These are phyloP conservation scores for Trichoderma koningiopsis DNA, from an alignment of 2,329 filamentous ascomycete species.

Conservation along the genomic window DNA sequence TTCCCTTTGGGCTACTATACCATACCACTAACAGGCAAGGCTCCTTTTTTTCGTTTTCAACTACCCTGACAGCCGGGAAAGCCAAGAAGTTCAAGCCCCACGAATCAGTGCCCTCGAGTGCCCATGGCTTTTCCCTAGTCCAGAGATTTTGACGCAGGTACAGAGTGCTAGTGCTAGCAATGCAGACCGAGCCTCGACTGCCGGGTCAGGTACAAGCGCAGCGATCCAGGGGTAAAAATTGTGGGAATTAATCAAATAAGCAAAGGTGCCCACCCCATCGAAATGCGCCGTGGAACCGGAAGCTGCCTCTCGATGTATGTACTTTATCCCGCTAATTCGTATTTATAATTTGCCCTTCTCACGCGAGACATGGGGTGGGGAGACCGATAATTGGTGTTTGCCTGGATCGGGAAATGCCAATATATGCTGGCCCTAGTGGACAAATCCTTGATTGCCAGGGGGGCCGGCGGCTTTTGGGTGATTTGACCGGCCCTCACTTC, in stretches of 20 bases:
- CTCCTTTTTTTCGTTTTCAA: not conserved
- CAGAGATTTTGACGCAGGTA: slow-evolving; percentile 23
- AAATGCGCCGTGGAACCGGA: not conserved
- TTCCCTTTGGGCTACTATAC: not conserved
- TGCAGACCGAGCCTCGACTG: slow-evolving; percentile 17
- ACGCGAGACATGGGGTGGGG: slow-evolving; percentile 23
- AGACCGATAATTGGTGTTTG: slow-evolving; percentile 17
- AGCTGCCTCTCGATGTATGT: not conserved
- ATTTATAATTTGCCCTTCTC: slow-evolving; percentile 27
- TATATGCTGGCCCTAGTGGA: slow-evolving; percentile 7
- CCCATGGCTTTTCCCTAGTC: not conserved
- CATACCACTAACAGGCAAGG: slow-evolving; percentile 1
- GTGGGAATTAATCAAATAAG: slow-evolving; percentile 25
- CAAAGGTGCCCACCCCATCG: not conserved
- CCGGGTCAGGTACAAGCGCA: slow-evolving; percentile 17
- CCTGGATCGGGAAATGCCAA: slow-evolving; percentile 23
- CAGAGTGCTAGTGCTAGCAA: slow-evolving; percentile 15
- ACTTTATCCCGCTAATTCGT: slow-evolving; percentile 21
- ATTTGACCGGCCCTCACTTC: slow-evolving; percentile 1
- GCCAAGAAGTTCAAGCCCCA: slow-evolving; percentile 1
- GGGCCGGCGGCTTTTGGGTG: not conserved
- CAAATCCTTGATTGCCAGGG: slow-evolving; percentile 17
- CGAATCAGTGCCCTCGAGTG: slow-evolving; percentile 19
- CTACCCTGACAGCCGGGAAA: slow-evolving; percentile 7
- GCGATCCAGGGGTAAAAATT: slow-evolving; percentile 25